Conservation (phyloP, 2,329 filamentous ascomycete genomes). For the Paracorniculantispora psalliotae region DNA sequence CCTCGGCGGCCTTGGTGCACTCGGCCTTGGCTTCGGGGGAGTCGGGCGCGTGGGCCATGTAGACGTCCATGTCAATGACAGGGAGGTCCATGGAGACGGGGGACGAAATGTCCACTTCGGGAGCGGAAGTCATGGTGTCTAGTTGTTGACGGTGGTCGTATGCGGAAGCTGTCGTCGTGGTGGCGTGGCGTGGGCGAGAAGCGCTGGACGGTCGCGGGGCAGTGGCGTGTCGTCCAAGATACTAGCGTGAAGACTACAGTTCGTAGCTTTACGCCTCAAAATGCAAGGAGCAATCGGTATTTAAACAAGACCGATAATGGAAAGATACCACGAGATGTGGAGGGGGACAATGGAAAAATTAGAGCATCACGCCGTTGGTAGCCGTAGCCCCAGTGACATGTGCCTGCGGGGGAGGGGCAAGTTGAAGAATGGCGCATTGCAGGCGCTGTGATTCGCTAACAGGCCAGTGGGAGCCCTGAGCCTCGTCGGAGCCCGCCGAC, state of each 20-base stretch:
- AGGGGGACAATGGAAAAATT: not conserved
- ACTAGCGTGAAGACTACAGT: not conserved
- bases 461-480: not conserved
- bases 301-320: not conserved
- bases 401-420: conserved; percentile 8
- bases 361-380: not conserved
- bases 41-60: conserved; percentile 39
- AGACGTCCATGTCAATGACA: conserved; percentile 55
- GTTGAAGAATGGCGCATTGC: not conserved
- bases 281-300: not conserved
- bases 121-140: not conserved
- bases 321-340: not conserved
- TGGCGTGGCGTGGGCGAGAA: not conserved
- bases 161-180: too few relatives aligned
- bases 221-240: not conserved
- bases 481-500: conserved; percentile 7
- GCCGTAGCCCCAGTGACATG: not conserved
- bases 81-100: conserved; percentile 50
- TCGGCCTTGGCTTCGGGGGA: conserved; percentile 44
- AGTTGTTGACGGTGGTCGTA: not conserved
- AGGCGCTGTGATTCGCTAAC: not conserved
- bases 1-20: conserved; percentile 49
- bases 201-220: not conserved
- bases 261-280: not conserved
- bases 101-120: conserved; percentile 17